phyloP scores from a whole-genome alignment of 2,329 filamentous ascomycete species.

The Colletotrichum magnum region DNA sequence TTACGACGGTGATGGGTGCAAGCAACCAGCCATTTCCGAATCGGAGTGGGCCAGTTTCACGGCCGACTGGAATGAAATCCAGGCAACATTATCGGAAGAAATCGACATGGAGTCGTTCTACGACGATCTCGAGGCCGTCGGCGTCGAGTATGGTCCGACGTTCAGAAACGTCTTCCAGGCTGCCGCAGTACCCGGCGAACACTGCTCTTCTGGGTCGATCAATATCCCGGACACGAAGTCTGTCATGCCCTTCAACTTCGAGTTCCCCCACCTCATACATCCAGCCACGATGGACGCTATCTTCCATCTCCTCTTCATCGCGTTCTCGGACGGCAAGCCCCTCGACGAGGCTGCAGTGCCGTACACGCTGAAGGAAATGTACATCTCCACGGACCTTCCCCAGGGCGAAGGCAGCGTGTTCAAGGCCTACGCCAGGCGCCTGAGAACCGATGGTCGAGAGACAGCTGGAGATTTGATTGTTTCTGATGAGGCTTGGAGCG shows the following conservation, averaged over 20 bases:
- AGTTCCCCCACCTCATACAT: slow-evolving; percentile 49
- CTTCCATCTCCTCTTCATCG: slow-evolving; percentile 41
- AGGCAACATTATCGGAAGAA: neutral
- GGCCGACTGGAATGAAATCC: neutral
- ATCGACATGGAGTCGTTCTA: slow-evolving; percentile 41
- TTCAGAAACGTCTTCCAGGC: slow-evolving; percentile 37
- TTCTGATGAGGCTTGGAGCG: slow-evolving; percentile 33
- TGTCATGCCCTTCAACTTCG: slow-evolving; percentile 49
- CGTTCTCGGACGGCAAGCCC: slow-evolving; percentile 18
- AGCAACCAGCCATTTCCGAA: neutral
- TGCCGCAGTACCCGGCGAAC: neutral
- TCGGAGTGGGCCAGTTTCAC: neutral
- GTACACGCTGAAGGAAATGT: slow-evolving; percentile 23
- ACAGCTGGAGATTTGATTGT: slow-evolving; percentile 25
- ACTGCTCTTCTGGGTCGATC: slow-evolving; percentile 17
- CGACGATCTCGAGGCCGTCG: slow-evolving; percentile 32
- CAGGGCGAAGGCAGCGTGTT: slow-evolving; percentile 9
- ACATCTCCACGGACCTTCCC: slow-evolving; percentile 7
- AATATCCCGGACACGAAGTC: slow-evolving; percentile 39
- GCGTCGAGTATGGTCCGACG: slow-evolving; percentile 40
- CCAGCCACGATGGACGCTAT: slow-evolving; percentile 50
- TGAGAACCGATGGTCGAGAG: slow-evolving; percentile 13
- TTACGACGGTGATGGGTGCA: neutral
- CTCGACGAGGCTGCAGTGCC: slow-evolving; percentile 24
- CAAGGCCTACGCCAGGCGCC: slow-evolving; percentile 16